Percentiles rank a stretch among this genome's conserved stretches.
Evolutionary conservation across 164 flowering plant genomes (phyloP).

Genomic region (Sedum album): DNA sequence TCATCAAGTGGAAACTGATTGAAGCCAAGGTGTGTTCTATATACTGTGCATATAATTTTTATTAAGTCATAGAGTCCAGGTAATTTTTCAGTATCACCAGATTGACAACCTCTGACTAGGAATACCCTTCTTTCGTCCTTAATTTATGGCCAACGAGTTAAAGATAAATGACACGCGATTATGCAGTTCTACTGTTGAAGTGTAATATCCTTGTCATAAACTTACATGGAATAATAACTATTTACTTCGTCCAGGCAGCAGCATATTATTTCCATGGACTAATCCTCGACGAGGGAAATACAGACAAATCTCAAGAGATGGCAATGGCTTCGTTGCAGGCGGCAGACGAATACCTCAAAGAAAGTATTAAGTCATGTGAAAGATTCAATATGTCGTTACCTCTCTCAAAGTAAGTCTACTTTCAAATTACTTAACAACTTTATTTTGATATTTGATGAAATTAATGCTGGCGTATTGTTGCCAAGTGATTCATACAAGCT

Average conservation of each 20-base stretch:
- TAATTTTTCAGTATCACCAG: too few relatives aligned
- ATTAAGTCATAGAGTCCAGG: background rate
- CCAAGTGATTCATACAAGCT: too few relatives aligned
- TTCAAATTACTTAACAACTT: background rate
- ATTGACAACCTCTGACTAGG: background rate
- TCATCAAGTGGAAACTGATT: conserved; percentile 71
- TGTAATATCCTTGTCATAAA: background rate
- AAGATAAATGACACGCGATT: background rate
- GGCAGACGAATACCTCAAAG: conserved; percentile 83
- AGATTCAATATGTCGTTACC: conserved; percentile 67
- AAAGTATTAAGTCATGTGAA: conserved; percentile 69
- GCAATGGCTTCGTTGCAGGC: conserved; percentile 94
- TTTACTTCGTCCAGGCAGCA: conserved; percentile 51
- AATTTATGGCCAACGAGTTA: background rate
- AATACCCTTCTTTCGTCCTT: too few relatives aligned
- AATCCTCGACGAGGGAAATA: conserved; percentile 90
- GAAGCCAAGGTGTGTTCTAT: conserved; percentile 77
- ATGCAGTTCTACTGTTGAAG: background rate
- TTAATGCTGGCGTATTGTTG: too few relatives aligned
- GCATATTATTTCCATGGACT: conserved; percentile 97
- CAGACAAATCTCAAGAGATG: conserved; percentile 91
- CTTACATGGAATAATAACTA: background rate
- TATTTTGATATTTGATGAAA: background rate
- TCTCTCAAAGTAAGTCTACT: conserved; percentile 50
- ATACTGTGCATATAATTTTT: background rate